These are phyloP conservation scores for Bolboschoenoplectus hybrid DNA, from an alignment of 202 grass and related monocot species.

Conservation along the genomic window DNA sequence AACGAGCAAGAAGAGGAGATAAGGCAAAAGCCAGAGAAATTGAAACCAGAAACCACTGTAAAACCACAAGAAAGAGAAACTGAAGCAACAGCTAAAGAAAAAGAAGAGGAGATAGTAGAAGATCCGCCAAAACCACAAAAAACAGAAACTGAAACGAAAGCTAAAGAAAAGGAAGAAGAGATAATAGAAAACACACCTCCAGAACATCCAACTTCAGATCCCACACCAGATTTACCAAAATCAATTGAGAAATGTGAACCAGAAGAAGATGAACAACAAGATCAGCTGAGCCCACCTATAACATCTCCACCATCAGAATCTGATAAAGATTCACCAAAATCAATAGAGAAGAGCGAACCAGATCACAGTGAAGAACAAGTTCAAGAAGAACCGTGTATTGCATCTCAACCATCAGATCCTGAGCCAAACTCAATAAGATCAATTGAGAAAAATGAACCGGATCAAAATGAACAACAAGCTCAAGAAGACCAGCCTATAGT, in stretches of 20 bases:
- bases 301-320: constrained; percentile 10
- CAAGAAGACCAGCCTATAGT: constrained; percentile 11
- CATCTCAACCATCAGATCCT: constrained; percentile 5
- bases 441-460: constrained; percentile 25
- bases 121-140: constrained; percentile 3
- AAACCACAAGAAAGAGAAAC: constrained; percentile 1
- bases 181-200: not conserved
- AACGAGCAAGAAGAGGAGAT: not conserved
- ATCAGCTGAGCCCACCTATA: not conserved
- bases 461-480: constrained; percentile 20
- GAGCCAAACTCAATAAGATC: constrained; percentile 32
- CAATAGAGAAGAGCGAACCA: not conserved
- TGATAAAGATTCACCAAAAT: constrained; percentile 18
- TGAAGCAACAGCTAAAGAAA: constrained; percentile 5
- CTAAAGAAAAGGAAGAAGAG: constrained; percentile 16
- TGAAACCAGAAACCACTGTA: constrained; percentile 16
- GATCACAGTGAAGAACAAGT: constrained; percentile 17
- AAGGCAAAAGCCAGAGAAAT: constrained; percentile 25
- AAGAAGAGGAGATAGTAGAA: constrained; percentile 26
- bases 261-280: constrained; percentile 22
- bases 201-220: constrained; percentile 12
- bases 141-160: constrained; percentile 12
- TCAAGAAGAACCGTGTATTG: not conserved
- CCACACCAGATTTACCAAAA: not conserved
- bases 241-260: constrained; percentile 23